These are phyloP conservation scores for Obelidium mucronatum DNA, from an alignment of 192 early-diverging fungal genomes.

Conservation along the genomic window DNA sequence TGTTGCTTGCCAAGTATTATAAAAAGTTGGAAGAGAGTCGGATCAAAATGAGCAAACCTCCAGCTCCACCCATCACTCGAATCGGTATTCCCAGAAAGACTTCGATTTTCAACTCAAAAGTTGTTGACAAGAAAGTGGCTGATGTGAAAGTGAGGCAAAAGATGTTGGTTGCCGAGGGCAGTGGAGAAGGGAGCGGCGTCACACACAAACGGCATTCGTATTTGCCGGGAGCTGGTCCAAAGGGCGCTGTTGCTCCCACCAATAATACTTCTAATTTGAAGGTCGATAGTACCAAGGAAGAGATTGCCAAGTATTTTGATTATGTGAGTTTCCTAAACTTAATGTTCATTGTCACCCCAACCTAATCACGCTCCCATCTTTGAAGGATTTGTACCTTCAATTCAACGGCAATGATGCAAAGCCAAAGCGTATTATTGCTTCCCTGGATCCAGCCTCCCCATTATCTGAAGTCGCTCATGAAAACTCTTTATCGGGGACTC, in stretches of 20 bases:
- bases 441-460: conserved; percentile 13
- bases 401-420: conserved; percentile 14
- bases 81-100: conserved; percentile 33
- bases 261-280: too few species aligned
- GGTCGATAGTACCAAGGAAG: too few species aligned
- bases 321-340: conserved; percentile 5
- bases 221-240: too few species aligned
- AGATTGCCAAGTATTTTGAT: not conserved
- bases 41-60: not conserved
- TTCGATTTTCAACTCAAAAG: conserved; percentile 11
- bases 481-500: not conserved
- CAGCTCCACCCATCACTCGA: conserved; percentile 20
- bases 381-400: conserved; percentile 15
- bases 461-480: conserved; percentile 3
- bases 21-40: not conserved
- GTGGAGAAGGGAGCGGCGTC: too few species aligned
- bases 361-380: not conserved
- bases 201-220: too few species aligned
- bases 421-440: conserved; percentile 24
- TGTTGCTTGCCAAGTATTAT: conserved; percentile 1
- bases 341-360: not conserved
- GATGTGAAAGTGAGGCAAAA: too few species aligned
- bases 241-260: too few species aligned
- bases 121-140: conserved; percentile 1
- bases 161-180: too few species aligned